Evolutionary conservation across 1,284 basidiomycete genomes (phyloP), one percentile per base, ranked within the genome.

Genomic region (Microbotryomycetes sp.): DNA sequence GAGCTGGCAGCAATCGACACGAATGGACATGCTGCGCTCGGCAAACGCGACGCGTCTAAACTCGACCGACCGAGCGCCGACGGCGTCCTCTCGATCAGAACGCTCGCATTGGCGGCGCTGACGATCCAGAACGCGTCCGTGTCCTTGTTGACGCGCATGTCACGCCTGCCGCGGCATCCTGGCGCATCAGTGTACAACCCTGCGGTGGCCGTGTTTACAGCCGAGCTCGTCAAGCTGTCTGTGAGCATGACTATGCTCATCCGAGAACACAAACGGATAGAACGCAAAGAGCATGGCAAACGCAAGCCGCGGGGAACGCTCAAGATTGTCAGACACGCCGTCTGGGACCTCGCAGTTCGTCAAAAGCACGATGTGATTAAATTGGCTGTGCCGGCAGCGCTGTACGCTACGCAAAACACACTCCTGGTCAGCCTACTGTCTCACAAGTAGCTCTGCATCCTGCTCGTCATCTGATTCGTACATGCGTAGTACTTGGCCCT

Each of bases 381-480:
- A 49, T 51, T 72, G 5, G 49, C 64, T 2, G 61, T 72, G 2
- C 71, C 71, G 0, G 64, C 68, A 2, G 61, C 61, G 23, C 56
- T 71, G 16, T 72, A 72, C 57, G 64, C 66, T 3, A 46, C 64
- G 1, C 71, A 72, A 51, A 71, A 71, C 45, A 67, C 65, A 1
- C 66, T 72, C 4, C 64, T 71, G 3, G 68, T 67, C 23, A 18
- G 64, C 52, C 5, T 5, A 16, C 18, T 29, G 30, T 13, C 29
- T 41, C 26, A 13, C 50, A 1, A 11, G n/a, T n/a, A n/a, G 30
- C 47, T 23, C 15, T 45, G 23, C 48, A 29, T 21, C 6, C 13
- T 28, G 18, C n/a, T 15, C 30, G 31, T 13, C 31, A 18, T n/a
- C 7, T 16, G 6, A 3, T 55, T 31, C 54, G 31, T 21, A 23